Percentiles rank a stretch among this genome's conserved stretches.
phyloP scores from a whole-genome alignment of 345 rosid species.

The Boechera stricta region DNA sequence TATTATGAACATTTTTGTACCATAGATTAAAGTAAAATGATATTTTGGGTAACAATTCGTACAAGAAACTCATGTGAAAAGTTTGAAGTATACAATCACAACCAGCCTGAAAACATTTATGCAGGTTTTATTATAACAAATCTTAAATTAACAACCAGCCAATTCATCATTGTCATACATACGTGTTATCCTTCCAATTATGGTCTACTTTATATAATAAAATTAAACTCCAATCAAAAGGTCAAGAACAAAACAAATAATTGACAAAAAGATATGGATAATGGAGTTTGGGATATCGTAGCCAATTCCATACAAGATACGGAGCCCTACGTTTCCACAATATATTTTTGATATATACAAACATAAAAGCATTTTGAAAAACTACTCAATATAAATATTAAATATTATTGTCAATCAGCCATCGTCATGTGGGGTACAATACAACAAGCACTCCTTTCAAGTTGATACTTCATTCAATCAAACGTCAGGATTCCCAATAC shows the following conservation, averaged over 20 bases:
- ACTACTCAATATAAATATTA: background rate
- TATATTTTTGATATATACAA: background rate
- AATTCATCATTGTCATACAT: slow-evolving; percentile 33
- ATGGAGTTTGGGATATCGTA: slow-evolving; percentile 32
- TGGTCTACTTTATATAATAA: slow-evolving; percentile 1
- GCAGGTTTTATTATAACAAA: slow-evolving; percentile 11
- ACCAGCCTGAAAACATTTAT: background rate
- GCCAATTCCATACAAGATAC: slow-evolving; percentile 37
- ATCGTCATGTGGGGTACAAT: slow-evolving; percentile 43
- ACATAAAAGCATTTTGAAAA: background rate
- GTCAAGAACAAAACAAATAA: background rate
- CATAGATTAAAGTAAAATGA: too few relatives aligned
- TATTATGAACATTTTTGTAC: background rate
- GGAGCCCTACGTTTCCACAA: slow-evolving; percentile 37
- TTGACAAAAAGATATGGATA: slow-evolving; percentile 21
- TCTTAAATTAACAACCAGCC: slow-evolving; percentile 6
- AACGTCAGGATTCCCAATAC: slow-evolving; percentile 8
- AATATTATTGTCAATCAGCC: slow-evolving; percentile 25
- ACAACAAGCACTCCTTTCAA: slow-evolving; percentile 36
- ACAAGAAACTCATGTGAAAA: background rate
- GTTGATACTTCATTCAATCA: slow-evolving; percentile 28
- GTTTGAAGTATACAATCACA: background rate
- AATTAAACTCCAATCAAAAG: background rate
- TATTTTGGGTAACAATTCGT: too few relatives aligned
- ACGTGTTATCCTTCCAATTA: slow-evolving; percentile 36